Evolutionary conservation across 192 early-diverging fungal species (phyloP).

Genomic region (Coemansia sp.): DNA sequence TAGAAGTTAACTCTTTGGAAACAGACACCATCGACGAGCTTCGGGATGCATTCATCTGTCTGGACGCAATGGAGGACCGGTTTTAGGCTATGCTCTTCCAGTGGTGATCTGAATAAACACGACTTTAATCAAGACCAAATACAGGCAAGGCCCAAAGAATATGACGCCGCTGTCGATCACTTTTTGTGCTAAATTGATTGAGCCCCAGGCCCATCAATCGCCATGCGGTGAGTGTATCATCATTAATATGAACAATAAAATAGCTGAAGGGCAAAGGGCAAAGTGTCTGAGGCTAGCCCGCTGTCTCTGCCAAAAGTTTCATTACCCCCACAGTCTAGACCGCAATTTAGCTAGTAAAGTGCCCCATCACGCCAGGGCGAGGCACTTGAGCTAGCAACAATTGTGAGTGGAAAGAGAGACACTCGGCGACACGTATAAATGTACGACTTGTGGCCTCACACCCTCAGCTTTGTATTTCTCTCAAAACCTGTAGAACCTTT

Average conservation of each 20-base stretch:
- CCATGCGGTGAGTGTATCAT: neutral
- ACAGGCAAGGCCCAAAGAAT: too few relatives aligned
- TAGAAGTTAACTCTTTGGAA: neutral
- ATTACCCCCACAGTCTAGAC: neutral
- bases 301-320: neutral
- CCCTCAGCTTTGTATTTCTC: neutral
- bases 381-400: neutral
- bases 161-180: neutral
- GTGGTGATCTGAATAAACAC: too few relatives aligned
- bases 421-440: neutral
- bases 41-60: neutral
- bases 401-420: neutral
- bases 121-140: too few relatives aligned
- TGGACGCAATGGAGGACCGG: neutral
- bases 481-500: neutral
- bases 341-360: neutral
- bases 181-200: neutral
- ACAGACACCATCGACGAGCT: neutral
- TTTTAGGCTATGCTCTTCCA: too few relatives aligned
- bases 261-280: neutral
- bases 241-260: neutral
- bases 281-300: neutral
- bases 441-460: neutral
- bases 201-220: neutral
- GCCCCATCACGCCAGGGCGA: neutral